Percentiles rank a stretch among this genome's conserved stretches.
Conservation (phyloP, 2,329 filamentous ascomycete species). For the Claviceps africana region DNA sequence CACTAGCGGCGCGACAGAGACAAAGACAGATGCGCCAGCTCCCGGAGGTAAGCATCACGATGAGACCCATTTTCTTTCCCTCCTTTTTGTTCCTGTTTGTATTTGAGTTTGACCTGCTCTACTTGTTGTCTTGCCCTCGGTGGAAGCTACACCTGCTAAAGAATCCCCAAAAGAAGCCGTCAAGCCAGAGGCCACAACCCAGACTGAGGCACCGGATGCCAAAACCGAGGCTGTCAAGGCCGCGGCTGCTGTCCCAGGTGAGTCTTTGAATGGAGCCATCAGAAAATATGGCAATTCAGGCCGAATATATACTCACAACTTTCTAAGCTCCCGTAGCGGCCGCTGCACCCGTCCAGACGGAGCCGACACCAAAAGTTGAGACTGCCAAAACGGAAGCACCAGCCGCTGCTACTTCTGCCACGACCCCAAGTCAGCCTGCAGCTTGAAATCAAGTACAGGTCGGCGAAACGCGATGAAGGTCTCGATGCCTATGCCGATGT, state of each 20-base stretch:
- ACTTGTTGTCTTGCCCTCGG: conserved; percentile 5
- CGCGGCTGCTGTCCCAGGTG: conserved; percentile 2
- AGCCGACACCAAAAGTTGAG: conserved; percentile 7
- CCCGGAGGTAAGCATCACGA: conserved; percentile 15
- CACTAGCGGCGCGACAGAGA: conserved; percentile 21
- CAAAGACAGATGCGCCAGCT: conserved; percentile 19
- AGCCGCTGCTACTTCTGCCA: conserved; percentile 8
- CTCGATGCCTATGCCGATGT: not conserved
- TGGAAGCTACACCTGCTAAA: conserved; percentile 12
- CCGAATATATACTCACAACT: not conserved
- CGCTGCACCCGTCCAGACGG: conserved; percentile 1
- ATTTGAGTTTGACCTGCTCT: not conserved
- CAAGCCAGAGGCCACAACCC: not conserved
- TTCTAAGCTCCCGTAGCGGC: conserved; percentile 4
- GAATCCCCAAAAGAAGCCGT: conserved; percentile 1
- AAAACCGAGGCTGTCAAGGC: conserved; percentile 1
- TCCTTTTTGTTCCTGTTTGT: not conserved
- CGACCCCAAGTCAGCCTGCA: not conserved
- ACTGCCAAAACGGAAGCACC: conserved; percentile 16
- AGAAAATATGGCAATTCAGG: no score
- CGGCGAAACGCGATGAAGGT: not conserved
- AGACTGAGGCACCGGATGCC: not conserved
- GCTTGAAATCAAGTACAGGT: not conserved
- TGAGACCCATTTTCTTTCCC: not conserved
- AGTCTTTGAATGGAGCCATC: not conserved